These are phyloP conservation scores for Nicotiana benthamiana DNA, from an alignment of 257 asterid genomes.

Conservation along the genomic window DNA sequence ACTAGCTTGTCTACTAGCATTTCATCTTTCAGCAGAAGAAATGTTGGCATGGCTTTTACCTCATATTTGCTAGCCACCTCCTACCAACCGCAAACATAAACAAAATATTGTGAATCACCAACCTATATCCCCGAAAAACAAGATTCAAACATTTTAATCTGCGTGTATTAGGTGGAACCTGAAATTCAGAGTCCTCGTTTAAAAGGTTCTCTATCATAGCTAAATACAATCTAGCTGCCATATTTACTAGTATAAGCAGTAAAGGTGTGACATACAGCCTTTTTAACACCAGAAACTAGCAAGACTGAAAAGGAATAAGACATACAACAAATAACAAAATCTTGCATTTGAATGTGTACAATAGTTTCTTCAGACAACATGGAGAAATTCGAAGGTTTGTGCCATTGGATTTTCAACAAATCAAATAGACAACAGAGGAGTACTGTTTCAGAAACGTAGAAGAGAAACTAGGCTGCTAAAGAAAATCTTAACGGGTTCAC, in stretches of 20 bases:
- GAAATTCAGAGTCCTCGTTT: not conserved
- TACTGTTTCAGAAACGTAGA: not conserved
- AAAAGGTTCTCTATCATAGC: not conserved
- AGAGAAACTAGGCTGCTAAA: not conserved
- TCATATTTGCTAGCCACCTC: conserved; percentile 32
- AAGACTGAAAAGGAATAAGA: not conserved
- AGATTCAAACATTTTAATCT: too few relatives aligned
- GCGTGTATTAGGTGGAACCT: not conserved
- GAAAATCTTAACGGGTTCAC: not conserved
- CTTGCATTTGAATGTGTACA: not conserved
- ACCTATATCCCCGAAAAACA: not conserved
- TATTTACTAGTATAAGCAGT: not conserved
- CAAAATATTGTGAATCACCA: not conserved
- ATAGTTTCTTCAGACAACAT: not conserved
- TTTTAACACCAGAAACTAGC: not conserved
- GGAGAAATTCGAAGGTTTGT: not conserved
- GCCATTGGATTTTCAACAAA: not conserved
- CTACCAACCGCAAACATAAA: conserved; percentile 1
- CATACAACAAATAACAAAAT: not conserved
- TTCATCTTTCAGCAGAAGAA: conserved; percentile 31
- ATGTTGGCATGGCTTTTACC: conserved; percentile 43
- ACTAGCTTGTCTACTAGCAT: conserved; percentile 23
- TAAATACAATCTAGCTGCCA: not conserved
- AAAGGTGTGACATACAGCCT: not conserved
- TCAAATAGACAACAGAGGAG: not conserved